Conservation (phyloP, 73 alveolate genomes). For the Symbiodinium natans region DNA sequence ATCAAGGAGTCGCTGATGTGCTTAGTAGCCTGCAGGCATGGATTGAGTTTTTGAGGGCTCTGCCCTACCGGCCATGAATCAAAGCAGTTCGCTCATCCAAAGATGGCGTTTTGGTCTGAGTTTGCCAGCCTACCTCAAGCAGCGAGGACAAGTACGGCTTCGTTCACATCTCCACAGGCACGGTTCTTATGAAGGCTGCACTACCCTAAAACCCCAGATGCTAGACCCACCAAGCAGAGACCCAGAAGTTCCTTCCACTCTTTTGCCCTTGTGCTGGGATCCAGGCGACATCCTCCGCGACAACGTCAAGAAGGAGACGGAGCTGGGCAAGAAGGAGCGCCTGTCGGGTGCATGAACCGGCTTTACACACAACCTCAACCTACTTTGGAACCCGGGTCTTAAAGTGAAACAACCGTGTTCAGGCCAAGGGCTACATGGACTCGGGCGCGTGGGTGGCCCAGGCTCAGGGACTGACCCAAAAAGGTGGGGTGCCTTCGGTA, state of each 20-base stretch:
- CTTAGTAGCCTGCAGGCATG: no score
- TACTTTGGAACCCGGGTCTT: neutral
- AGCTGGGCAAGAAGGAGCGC: slow-evolving; percentile 95
- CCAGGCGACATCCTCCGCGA: slow-evolving; percentile 96
- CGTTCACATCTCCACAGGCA: slow-evolving; percentile 96
- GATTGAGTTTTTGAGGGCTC: no score
- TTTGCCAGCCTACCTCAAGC: no score
- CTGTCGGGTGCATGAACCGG: neutral
- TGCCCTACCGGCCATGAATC: no score
- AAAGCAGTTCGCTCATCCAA: no score
- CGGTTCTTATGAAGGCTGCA: neutral
- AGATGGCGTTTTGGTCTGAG: no score
- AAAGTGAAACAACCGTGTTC: neutral
- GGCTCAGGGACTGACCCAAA: no score
- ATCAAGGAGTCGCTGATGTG: slow-evolving; percentile 94
- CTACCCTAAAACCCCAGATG: neutral
- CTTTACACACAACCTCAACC: neutral
- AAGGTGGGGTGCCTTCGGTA: no score
- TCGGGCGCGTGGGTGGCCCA: slow-evolving; percentile 94
- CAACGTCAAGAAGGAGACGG: slow-evolving; percentile 96
- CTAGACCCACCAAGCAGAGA: neutral
- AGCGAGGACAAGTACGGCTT: slow-evolving; percentile 94
- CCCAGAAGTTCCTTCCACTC: neutral
- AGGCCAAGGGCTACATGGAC: slow-evolving; percentile 96
- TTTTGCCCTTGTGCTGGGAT: neutral